Evolutionary conservation across 345 rosid genomes (phyloP), one percentile per base, ranked within the genome.

Genomic region (Citrus unshiu): DNA sequence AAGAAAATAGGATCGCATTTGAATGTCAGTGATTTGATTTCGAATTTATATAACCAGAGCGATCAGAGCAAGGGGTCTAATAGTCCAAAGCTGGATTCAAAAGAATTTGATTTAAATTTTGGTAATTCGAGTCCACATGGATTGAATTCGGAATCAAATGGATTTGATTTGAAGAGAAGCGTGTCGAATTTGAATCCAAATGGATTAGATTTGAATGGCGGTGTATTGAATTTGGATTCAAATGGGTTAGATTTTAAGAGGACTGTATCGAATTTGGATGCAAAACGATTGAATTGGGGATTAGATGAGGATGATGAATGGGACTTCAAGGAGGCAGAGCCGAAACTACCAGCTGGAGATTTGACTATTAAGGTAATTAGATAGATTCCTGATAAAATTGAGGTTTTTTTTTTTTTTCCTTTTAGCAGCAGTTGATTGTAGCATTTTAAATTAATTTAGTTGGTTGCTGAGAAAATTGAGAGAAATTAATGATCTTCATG

Each of bases 291-390:
- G 69, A 68, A 67, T 81, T 77, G 76, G 24, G 25, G 32, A 46
- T 25, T 37, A 60, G 83, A 57, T 1, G 79, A 78, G 12, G 85
- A 84, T 24, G 83, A 81, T 51, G 85, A 78, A 7, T 88, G 88
- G 91, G 89, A 81, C 77, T 88, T 86, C 49, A 79, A 75, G 67
- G 86, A 56, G 71, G 85, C 85, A 62, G 85, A 76, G 37, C 14
- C 75, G 3, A 73, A 75, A 68, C 71, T 12, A 21, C 61, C 29
- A 6, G 56, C 24, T 37, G 64, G 3, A 60, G 69, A 22, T 74
- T 83, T 72, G 40, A 73, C 12, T 57, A 72, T 70, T 62, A 78
- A 83, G 89, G 88, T 83, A 80, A 82, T 59, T 46, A 64, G 76
- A 76, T 69, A 77, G 57, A 22, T 70, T 68, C 19, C 30, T 32